Evolutionary conservation across 2,329 filamentous ascomycete species (phyloP).

Genomic region (Phyllosticta paracitricarpa): DNA sequence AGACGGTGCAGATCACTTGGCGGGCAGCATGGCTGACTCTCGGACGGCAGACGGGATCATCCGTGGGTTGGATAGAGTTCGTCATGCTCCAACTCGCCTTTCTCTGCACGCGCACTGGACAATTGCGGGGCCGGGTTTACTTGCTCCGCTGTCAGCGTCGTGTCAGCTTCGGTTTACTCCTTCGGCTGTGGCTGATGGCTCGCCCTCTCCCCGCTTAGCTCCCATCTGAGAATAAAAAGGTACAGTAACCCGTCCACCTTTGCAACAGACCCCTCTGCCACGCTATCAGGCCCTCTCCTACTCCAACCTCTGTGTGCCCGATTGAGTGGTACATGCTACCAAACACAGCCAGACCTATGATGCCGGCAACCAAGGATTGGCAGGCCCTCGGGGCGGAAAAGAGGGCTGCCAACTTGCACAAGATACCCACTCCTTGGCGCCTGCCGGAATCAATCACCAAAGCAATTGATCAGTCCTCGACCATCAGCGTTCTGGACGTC

Average conservation of each 20-base stretch:
- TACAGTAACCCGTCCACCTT: not conserved
- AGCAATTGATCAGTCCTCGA: not conserved
- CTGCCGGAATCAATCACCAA: not conserved
- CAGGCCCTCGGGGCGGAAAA: conserved; percentile 21
- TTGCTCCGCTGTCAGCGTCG: not conserved
- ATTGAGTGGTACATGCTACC: not conserved
- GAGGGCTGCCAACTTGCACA: conserved; percentile 16
- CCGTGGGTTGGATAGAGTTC: not conserved
- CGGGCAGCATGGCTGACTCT: not conserved
- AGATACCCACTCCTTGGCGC: conserved; percentile 16
- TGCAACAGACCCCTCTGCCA: not conserved
- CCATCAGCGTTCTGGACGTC: conserved; percentile 2
- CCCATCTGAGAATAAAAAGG: not conserved
- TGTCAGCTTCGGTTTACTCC: not conserved
- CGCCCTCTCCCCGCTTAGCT: not conserved
- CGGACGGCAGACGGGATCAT: not conserved
- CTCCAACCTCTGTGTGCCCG: not conserved
- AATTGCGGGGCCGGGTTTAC: not conserved
- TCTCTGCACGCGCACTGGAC: not conserved
- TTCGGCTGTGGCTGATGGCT: not conserved
- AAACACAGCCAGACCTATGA: conserved; percentile 7
- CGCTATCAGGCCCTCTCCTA: not conserved
- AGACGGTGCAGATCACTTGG: not conserved
- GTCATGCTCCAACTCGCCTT: not conserved
- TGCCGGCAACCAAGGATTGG: conserved; percentile 15